These are phyloP conservation scores for Trametes sp. DNA, from an alignment of 1,284 basidiomycete genomes.

Conservation along the genomic window DNA sequence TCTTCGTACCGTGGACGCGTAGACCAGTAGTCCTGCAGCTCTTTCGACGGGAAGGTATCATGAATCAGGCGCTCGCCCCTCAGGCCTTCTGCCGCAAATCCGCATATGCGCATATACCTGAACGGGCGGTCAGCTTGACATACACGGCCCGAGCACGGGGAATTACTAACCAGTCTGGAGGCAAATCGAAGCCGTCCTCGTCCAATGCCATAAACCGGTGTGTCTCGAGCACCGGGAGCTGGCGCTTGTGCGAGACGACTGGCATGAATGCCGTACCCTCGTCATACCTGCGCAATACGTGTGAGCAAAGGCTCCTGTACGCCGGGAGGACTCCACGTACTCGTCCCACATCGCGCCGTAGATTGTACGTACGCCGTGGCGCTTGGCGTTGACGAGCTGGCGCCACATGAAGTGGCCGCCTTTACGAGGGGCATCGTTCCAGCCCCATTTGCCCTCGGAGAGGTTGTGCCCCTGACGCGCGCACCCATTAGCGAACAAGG, in stretches of 20 bases:
- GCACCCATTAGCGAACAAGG: neutral
- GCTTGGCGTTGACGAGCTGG: slow-evolving; percentile 70
- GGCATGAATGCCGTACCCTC: slow-evolving; percentile 83
- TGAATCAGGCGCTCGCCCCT: slow-evolving; percentile 66
- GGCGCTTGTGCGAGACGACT: slow-evolving; percentile 60
- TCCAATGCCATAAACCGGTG: slow-evolving; percentile 73
- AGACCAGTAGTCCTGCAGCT: slow-evolving; percentile 77
- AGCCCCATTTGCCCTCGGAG: slow-evolving; percentile 69
- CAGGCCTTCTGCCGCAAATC: slow-evolving; percentile 72
- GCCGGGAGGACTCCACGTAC: slow-evolving; percentile 49
- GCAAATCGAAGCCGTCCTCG: slow-evolving; percentile 74
- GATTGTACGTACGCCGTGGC: slow-evolving; percentile 67
- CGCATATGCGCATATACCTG: slow-evolving; percentile 81
- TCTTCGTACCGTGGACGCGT: slow-evolving; percentile 66
- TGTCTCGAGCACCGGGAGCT: slow-evolving; percentile 63
- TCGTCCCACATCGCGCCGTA: slow-evolving; percentile 89
- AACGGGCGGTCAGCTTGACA: slow-evolving; percentile 6
- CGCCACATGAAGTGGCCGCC: slow-evolving; percentile 80
- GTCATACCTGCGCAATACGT: slow-evolving; percentile 64
- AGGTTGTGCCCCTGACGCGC: slow-evolving; percentile 58
- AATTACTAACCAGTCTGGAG: slow-evolving; percentile 69
- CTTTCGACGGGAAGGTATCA: slow-evolving; percentile 73
- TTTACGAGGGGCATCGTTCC: slow-evolving; percentile 70
- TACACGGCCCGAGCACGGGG: slow-evolving; percentile 9
- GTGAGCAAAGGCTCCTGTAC: neutral